Conservation (phyloP, 768 basidiomycete species). For the Tremella fuciformis region DNA sequence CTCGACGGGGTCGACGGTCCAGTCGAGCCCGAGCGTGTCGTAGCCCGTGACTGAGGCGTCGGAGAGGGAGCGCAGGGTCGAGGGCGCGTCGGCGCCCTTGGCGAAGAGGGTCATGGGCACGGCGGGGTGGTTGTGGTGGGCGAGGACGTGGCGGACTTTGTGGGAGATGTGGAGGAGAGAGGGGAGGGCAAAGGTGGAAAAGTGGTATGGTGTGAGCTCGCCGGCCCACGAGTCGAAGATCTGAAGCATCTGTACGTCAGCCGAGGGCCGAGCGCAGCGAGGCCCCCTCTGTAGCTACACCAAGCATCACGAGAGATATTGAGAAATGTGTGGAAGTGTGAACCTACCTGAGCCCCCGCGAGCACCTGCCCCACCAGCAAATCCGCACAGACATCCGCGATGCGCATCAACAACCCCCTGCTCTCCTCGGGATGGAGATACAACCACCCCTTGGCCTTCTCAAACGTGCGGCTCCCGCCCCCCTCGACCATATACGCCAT, state of each 20-base stretch:
- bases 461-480: slow-evolving; percentile 82
- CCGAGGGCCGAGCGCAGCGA: background rate
- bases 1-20: slow-evolving; percentile 75
- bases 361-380: slow-evolving; percentile 87
- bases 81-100: slow-evolving; percentile 74
- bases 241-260: slow-evolving; percentile 70
- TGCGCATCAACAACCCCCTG: slow-evolving; percentile 67
- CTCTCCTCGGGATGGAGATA: slow-evolving; percentile 85
- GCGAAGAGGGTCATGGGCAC: slow-evolving; percentile 90
- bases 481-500: slow-evolving; percentile 99
- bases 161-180: slow-evolving; percentile 69
- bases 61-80: slow-evolving; percentile 63
- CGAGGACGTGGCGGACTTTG: slow-evolving; percentile 64
- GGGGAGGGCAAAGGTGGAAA: slow-evolving; percentile 76
- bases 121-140: slow-evolving; percentile 57
- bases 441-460: slow-evolving; percentile 90
- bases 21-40: slow-evolving; percentile 86
- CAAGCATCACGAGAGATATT: background rate
- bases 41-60: slow-evolving; percentile 62
- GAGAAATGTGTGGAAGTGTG: background rate
- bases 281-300: background rate
- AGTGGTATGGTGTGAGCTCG: slow-evolving; percentile 85
- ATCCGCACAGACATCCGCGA: slow-evolving; percentile 86
- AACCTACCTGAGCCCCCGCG: slow-evolving; percentile 87
- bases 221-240: slow-evolving; percentile 96